Evolutionary conservation across 192 early-diverging fungal genomes (phyloP).

Genomic region (Coemansia sp.): DNA sequence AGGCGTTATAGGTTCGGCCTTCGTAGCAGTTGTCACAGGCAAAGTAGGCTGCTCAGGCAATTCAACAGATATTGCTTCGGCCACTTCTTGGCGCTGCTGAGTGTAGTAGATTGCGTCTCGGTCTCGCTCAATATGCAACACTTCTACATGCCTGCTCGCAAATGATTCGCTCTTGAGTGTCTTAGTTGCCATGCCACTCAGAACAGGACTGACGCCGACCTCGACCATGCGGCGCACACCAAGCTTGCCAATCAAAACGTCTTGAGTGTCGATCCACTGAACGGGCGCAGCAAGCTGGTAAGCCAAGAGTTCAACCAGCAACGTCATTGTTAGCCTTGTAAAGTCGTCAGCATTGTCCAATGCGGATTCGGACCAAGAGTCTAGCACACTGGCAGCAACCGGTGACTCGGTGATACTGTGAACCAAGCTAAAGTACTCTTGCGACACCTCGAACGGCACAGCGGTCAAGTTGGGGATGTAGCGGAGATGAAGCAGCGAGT

Average conservation of each 20-base stretch:
- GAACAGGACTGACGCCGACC: constrained; percentile 80
- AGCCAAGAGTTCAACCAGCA: constrained; percentile 86
- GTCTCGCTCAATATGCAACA: constrained; percentile 17
- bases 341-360: constrained; percentile 60
- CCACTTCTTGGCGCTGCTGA: neutral
- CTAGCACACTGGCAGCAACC: constrained; percentile 66
- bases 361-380: constrained; percentile 56
- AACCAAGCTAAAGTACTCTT: constrained; percentile 74
- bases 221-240: constrained; percentile 82
- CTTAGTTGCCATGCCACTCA: constrained; percentile 85
- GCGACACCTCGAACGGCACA: constrained; percentile 77
- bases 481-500: constrained; percentile 62
- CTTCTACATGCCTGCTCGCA: neutral
- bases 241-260: constrained; percentile 71
- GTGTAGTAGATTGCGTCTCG: constrained; percentile 16
- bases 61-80: neutral
- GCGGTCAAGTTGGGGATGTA: constrained; percentile 97
- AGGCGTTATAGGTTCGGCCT: constrained; percentile 26
- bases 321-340: constrained; percentile 66
- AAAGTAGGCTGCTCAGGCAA: constrained; percentile 8
- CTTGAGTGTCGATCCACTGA: constrained; percentile 95
- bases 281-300: constrained; percentile 94
- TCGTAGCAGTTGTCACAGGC: constrained; percentile 49
- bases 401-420: constrained; percentile 68
- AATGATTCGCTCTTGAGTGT: neutral